Base-by-base conservation (phyloP, 73 alveolate genomes). In the Stentor roeselii region DNA sequence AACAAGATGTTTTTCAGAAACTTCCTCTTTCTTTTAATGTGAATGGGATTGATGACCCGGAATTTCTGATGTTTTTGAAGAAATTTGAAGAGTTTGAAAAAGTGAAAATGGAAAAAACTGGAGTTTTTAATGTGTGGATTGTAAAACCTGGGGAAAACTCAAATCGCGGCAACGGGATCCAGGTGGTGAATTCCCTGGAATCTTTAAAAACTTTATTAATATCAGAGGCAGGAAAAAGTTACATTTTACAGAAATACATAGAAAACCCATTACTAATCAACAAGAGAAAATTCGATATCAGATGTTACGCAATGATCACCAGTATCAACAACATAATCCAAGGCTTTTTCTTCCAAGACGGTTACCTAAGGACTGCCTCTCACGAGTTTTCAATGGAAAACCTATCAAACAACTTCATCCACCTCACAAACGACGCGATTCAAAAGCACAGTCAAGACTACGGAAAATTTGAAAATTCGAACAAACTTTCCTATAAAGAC, bases 361-460 rank as follows among this genome's bases (percentile, higher is more conserved):
- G 96, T 42, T 95, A 95, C 78, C 67, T 95, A 36, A 89, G 98
- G 60, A 95, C 98, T 0, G 67, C 95, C 0, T 90, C 94, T 58
- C 90, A 88, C 76, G 96, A 90, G 83, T 95, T 87, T 86, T 42
- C 90, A 11, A 59, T 93, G 39, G 88, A 86, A 34, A 86, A 92
- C 50, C 84, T 94, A n/a, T 85, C 97, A 35, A 94, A 95, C 87
- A 94, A 93, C 89, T 86, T 91, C 84, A 83, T 95, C 38, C 99
- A 97, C 85, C 88, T 97, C 34, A 97, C 99, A 0, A 97, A 97
- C 90, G 99, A 97, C 88, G 98, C 99, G 0, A 89, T 97, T 4
- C 93, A 97, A 89, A 97, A 97, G 94, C 90, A 86, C 76, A 83
- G 96, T 74, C 92, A 91, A 41, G 97, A 94, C 86, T 97, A 94